Evolutionary conservation across 331 rosid species (phyloP), one percentile per base, ranked within the genome.

Genomic region (Spiraea crenata): DNA sequence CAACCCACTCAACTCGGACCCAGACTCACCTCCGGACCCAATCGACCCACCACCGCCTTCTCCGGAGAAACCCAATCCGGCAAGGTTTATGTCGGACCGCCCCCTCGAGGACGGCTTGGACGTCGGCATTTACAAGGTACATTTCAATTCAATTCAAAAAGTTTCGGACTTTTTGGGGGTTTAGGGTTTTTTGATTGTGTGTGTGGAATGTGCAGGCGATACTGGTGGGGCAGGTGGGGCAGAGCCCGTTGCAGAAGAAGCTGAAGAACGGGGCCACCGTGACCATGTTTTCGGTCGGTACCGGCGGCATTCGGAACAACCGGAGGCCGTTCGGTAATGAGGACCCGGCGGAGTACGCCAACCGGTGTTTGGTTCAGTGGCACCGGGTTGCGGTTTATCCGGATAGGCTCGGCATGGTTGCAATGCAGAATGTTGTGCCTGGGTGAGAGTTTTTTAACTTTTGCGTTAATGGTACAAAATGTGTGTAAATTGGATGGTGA

Each of bases 301-400:
- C 97, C 0, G 99, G 99, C 15, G 97, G 99, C 48, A 89, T 93
- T 78, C 96, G 91, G n/a, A 91, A 82, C 74, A 87, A 91, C 69
- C 82, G 97, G 48, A 85, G 97, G 82, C 99, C 99, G 0, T 79
- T 86, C 40, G 83, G 80, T 9, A 76, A 80, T 2, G 99, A 93
- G 85, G 84, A 67, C 45, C 99, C 97, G 1, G 68, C 62, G 19
- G 96, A 93, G 72, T 93, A 84, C 50, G 97, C 99, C 0, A 86
- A 87, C 56, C 85, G 96, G 11, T 82, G 87, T 20, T 67, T 74
- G 6, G 69, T 91, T 73, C 99, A 93, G 80, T 93, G 99, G 99
- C 99, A 93, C 70, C 86, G 99, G 38, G 91, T 93, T 51, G 77
- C 90, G 0, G 52, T 93, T 64, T 91, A 93, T 83, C 88, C 89